A percentile compares a stretch with the other conserved stretches of the same genome.
Evolutionary conservation across 2,329 filamentous ascomycete genomes (phyloP).

Genomic region (Dactylellina haptotyla): DNA sequence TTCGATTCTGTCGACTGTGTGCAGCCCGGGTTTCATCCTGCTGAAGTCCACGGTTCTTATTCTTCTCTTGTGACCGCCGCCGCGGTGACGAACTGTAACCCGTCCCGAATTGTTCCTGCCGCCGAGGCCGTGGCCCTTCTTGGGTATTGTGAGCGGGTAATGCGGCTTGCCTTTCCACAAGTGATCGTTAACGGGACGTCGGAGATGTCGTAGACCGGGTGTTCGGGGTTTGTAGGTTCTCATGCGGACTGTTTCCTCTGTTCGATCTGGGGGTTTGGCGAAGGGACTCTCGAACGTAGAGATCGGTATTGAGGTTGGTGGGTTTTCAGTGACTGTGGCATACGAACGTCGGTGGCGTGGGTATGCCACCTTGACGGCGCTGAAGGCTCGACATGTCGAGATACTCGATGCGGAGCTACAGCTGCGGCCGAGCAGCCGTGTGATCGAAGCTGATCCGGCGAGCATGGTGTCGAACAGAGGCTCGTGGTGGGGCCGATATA

Average conservation of each 20-base stretch:
- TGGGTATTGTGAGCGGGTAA: conserved; percentile 83
- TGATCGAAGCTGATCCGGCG: conserved; percentile 30
- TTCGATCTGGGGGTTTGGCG: conserved; percentile 47
- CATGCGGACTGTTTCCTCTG: conserved; percentile 66
- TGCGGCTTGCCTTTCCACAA: conserved; percentile 92
- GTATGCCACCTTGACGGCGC: conserved; percentile 3
- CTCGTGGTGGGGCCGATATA: background rate
- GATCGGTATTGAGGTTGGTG: conserved; percentile 31
- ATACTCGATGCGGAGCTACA: conserved; percentile 8
- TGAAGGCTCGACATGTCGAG: conserved; percentile 24
- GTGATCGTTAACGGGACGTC: conserved; percentile 93
- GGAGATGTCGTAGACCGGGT: conserved; percentile 89
- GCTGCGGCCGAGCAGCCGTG: conserved; percentile 46
- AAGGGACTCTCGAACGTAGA: conserved; percentile 48
- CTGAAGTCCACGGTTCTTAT: conserved; percentile 92
- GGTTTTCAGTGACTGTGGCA: conserved; percentile 19
- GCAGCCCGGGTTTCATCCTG: conserved; percentile 79
- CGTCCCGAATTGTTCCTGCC: conserved; percentile 87
- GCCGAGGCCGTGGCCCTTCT: conserved; percentile 91
- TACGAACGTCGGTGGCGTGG: conserved; percentile 12
- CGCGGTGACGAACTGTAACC: conserved; percentile 88
- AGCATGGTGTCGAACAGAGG: conserved; percentile 30
- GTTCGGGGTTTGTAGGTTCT: conserved; percentile 93
- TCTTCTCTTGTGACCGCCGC: conserved; percentile 89
- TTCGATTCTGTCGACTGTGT: conserved; percentile 91